phyloP scores from a whole-genome alignment of 768 basidiomycete genomes.

The Pisolithus albus region DNA sequence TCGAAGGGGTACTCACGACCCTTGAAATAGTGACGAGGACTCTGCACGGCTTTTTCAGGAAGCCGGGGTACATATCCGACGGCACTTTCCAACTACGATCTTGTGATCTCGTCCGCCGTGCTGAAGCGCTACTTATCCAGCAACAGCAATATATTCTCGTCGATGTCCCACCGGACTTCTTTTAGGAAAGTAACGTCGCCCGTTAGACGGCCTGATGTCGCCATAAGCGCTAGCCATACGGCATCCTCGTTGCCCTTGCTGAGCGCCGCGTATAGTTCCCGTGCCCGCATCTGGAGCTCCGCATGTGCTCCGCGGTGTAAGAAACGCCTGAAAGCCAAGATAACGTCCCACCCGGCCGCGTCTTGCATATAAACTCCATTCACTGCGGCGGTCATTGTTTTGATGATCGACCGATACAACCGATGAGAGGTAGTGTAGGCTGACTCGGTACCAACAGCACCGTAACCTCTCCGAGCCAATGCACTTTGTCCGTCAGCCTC shows the following conservation, averaged over 20 bases:
- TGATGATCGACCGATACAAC: conserved; percentile 68
- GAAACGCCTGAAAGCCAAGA: conserved; percentile 71
- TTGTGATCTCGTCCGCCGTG: conserved; percentile 8
- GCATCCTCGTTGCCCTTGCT: conserved; percentile 64
- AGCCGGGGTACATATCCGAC: conserved; percentile 76
- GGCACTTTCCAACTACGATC: conserved; percentile 46
- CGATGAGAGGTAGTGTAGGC: conserved; percentile 79
- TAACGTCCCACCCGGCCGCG: conserved; percentile 71
- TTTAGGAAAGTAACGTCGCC: conserved; percentile 44
- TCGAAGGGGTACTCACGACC: neutral
- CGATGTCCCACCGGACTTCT: conserved; percentile 59
- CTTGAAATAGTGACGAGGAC: conserved; percentile 61
- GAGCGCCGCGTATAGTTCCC: conserved; percentile 56
- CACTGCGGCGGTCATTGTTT: conserved; percentile 63
- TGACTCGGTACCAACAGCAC: conserved; percentile 54
- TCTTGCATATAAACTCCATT: conserved; percentile 67
- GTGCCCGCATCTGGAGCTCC: conserved; percentile 66
- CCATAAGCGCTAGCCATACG: conserved; percentile 72
- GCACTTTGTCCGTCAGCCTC: conserved; percentile 62
- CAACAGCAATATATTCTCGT: conserved; percentile 29
- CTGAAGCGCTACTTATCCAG: conserved; percentile 22
- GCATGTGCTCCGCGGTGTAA: conserved; percentile 57
- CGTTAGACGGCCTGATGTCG: conserved; percentile 41
- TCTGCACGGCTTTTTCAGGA: conserved; percentile 72
- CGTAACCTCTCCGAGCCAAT: conserved; percentile 47